A percentile compares a stretch with the other conserved stretches of the same genome.
These are phyloP conservation scores for Alloascoidea africana DNA, from an alignment of 805 yeast genomes.

Conservation along the genomic window DNA sequence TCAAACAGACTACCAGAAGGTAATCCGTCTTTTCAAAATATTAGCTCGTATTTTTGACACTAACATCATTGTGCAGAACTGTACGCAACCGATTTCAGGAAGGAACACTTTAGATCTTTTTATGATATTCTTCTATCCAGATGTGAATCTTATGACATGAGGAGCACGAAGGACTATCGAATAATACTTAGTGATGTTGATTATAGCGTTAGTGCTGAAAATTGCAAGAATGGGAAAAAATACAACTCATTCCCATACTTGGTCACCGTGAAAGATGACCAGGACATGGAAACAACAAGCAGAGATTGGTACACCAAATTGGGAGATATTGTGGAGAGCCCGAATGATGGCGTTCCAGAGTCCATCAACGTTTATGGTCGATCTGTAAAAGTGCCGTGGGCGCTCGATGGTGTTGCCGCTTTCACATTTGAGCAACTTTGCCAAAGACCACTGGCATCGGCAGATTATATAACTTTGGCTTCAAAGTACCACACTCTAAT, in stretches of 20 bases:
- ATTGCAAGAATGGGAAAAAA: background rate
- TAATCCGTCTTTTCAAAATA: background rate
- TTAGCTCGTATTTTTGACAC: conserved; percentile 1
- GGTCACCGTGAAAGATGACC: conserved; percentile 17
- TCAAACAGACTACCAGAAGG: conserved; percentile 58
- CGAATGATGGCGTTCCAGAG: conserved; percentile 8
- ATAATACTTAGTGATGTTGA: conserved; percentile 15
- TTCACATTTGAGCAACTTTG: conserved; percentile 41
- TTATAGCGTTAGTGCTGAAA: conserved; percentile 2
- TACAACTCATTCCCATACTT: conserved; percentile 15
- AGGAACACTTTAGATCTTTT: conserved; percentile 40
- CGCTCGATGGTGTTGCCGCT: conserved; percentile 25
- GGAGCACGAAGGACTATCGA: conserved; percentile 42
- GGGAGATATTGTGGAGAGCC: background rate
- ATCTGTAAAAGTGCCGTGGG: conserved; percentile 28
- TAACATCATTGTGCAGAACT: conserved; percentile 18
- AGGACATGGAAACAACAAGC: conserved; percentile 21
- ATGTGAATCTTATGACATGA: conserved; percentile 50
- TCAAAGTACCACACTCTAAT: conserved; percentile 41
- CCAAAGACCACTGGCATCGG: conserved; percentile 40
- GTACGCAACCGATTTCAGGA: conserved; percentile 50
- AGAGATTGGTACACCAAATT: conserved; percentile 14
- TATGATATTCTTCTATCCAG: conserved; percentile 39
- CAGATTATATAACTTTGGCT: conserved; percentile 57
- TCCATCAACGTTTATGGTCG: conserved; percentile 42